Base-by-base conservation (phyloP, 345 rosid species). In the Arabis alpina region DNA sequence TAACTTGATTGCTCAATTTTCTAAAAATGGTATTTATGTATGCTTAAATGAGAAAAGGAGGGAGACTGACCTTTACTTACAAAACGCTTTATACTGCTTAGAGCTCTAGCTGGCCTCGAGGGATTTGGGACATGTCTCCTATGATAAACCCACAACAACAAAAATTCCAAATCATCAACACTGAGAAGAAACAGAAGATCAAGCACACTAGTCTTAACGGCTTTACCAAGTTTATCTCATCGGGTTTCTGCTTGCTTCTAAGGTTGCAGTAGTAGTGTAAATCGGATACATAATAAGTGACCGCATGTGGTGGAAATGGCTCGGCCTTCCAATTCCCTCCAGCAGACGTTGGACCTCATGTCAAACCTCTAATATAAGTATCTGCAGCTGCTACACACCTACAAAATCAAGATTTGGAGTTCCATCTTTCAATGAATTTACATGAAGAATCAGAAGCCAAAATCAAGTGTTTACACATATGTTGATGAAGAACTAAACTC, bases 241-340 rank as follows among this genome's bases (percentile, higher is more conserved):
- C 61, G 99, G 99, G 64, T 88, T 92, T 86, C 91, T 95, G 84
- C 97, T 92, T 76, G 98, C 98, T 83, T 95, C 99, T 83, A 95
- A 83, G 49, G 97, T 92, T 71, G 91, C 80, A 11, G 30, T 19
- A 60, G 8, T 41, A 47, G 23, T 58, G 27, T 50, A 43, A 50
- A 34, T 44, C 14, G 90, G 86, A 86, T 91, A 91, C 98, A 94
- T 70, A 91, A 78, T 43, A 94, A 79, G 72, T 94, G 96, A 60
- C 95, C 99, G 55, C 97, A 94, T 10, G 95, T 89, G 43, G 99
- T 91, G 68, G 89, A 70, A 71, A 94, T 64, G 5, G 99, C 99
- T 39, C 89, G 88, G 61, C 95, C 97, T 75, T 91, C 98, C 79
- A 94, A 71, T 70, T 94, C 98, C 66, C 88, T 88, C 99, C 99